Conservation (phyloP, 441 rosid genomes). For the Gossypium schwendimanii region DNA sequence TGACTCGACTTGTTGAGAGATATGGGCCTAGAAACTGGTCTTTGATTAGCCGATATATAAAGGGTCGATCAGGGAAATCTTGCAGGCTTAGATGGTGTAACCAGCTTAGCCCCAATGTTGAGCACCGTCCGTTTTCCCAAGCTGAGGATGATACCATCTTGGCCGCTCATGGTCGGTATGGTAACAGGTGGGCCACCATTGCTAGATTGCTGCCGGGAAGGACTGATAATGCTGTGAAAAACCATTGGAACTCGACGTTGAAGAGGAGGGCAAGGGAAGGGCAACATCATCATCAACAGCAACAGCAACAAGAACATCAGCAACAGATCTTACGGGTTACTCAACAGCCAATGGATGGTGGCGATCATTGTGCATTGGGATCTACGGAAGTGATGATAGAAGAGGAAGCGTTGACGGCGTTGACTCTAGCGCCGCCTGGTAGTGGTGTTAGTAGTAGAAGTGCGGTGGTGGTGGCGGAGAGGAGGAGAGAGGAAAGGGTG, state of each 20-base stretch:
- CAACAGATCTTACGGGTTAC: background rate
- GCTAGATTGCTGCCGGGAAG: constrained; percentile 60
- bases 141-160: constrained; percentile 56
- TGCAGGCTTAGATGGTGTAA: constrained; percentile 73
- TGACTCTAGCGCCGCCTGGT: constrained; percentile 63
- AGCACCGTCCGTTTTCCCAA: constrained; percentile 61
- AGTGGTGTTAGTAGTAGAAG: constrained; percentile 26
- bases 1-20: constrained; percentile 45
- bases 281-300: constrained; percentile 7
- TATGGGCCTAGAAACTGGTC: constrained; percentile 66
- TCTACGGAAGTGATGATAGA: constrained; percentile 17
- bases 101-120: constrained; percentile 57
- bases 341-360: background rate
- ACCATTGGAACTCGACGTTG: constrained; percentile 70
- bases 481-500: constrained; percentile 20
- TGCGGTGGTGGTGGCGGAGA: constrained; percentile 13
- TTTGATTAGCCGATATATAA: constrained; percentile 47
- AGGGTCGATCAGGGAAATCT: constrained; percentile 65
- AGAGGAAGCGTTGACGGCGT: constrained; percentile 50
- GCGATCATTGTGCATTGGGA: background rate
- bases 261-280: constrained; percentile 40
- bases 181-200: constrained; percentile 75
- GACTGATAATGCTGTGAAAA: constrained; percentile 68
- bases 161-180: constrained; percentile 55
- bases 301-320: constrained; percentile 13